Conservation (phyloP, 495 filamentous ascomycete species). For the Aspergillus coremiiformis region DNA sequence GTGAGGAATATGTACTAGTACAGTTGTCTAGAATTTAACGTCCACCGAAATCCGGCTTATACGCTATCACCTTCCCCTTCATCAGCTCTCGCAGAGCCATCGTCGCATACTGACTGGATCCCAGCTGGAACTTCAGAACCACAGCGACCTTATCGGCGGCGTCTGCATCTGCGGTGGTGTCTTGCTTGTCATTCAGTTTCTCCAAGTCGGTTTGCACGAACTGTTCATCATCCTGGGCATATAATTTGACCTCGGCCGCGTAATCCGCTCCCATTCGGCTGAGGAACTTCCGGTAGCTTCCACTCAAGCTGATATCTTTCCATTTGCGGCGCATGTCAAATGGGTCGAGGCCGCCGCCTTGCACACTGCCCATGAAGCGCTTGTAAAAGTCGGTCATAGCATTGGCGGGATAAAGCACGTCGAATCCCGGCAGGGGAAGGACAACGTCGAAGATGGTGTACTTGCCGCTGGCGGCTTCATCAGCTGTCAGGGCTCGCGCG, state of each 20-base stretch:
- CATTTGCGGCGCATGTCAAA: slow-evolving; percentile 78
- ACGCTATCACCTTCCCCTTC: slow-evolving; percentile 56
- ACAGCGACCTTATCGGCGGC: slow-evolving; percentile 61
- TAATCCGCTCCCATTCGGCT: slow-evolving; percentile 52
- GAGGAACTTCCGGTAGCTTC: slow-evolving; percentile 78
- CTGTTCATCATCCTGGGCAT: slow-evolving; percentile 66
- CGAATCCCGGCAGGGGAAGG: slow-evolving; percentile 88
- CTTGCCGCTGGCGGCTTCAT: slow-evolving; percentile 70
- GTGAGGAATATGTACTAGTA: not conserved
- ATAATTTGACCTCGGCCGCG: slow-evolving; percentile 60
- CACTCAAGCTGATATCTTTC: slow-evolving; percentile 82
- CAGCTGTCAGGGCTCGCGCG: slow-evolving; percentile 64
- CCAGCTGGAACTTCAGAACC: slow-evolving; percentile 76
- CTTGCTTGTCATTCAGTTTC: slow-evolving; percentile 22
- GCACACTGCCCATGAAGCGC: slow-evolving; percentile 70
- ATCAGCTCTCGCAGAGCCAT: slow-evolving; percentile 86
- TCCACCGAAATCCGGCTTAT: slow-evolving; percentile 52
- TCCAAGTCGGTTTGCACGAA: slow-evolving; percentile 82
- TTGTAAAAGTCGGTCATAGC: slow-evolving; percentile 73
- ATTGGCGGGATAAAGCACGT: slow-evolving; percentile 79
- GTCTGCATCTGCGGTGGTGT: not conserved
- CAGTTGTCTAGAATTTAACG: not conserved
- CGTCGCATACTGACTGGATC: slow-evolving; percentile 85
- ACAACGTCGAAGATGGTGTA: slow-evolving; percentile 86
- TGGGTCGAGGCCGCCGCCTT: slow-evolving; percentile 72